Percentiles rank a stretch among this genome's conserved stretches.
Conservation (phyloP, 192 early-diverging fungal species). For the Funneliformis mosseae region DNA sequence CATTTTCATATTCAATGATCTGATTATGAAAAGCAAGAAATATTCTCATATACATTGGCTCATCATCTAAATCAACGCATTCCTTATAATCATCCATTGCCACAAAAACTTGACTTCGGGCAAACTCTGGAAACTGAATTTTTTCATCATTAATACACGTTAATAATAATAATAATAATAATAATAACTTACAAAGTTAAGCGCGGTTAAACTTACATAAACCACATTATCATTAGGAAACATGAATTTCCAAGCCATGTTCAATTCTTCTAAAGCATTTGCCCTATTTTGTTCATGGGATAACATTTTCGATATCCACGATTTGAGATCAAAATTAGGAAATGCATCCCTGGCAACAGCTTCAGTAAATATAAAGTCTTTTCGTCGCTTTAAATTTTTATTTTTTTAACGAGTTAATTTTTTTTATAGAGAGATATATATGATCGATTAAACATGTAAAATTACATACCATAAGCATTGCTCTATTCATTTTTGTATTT, state of each 20-base stretch:
- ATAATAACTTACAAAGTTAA: background rate
- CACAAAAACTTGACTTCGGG: background rate
- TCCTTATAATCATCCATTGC: background rate
- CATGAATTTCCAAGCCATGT: background rate
- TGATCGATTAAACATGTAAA: background rate
- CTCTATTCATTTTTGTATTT: background rate
- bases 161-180: no score
- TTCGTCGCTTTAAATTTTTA: background rate
- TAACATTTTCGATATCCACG: background rate
- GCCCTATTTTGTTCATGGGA: background rate
- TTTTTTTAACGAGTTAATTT: background rate
- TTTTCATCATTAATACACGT: background rate
- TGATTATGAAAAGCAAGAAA: background rate
- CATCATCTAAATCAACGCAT: background rate
- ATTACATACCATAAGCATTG: background rate
- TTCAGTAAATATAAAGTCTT: background rate
- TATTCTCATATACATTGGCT: background rate
- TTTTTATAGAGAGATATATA: background rate
- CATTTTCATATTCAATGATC: background rate
- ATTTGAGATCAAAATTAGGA: background rate
- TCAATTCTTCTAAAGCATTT: background rate
- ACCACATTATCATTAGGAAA: background rate
- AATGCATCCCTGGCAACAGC: background rate
- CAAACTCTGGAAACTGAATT: background rate
- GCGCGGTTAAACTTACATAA: background rate